phyloP scores from a whole-genome alignment of 208 protist species.

The Wallacemonas sp. region DNA sequence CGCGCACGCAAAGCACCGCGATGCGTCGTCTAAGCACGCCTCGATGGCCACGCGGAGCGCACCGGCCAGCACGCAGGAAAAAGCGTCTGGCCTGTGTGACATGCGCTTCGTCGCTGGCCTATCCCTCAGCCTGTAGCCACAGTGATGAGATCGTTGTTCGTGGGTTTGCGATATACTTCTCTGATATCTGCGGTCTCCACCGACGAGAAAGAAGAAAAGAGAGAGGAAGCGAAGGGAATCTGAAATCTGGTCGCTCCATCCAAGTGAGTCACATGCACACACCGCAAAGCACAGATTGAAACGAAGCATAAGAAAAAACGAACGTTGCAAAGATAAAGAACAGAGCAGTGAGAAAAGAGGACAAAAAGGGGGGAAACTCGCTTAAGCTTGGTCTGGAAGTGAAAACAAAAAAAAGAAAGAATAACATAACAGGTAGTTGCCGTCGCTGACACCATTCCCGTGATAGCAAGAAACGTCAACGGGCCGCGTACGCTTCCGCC shows the following conservation, averaged over 20 bases:
- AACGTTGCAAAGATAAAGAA: neutral
- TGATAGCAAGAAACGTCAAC: too few relatives aligned
- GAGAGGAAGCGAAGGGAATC: neutral
- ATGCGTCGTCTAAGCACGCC: too few relatives aligned
- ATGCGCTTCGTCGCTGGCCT: too few relatives aligned
- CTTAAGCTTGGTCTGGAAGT: neutral
- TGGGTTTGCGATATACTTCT: too few relatives aligned
- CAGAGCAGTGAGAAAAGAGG: slow-evolving; percentile 11
- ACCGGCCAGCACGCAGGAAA: too few relatives aligned
- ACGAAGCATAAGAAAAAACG: slow-evolving; percentile 12
- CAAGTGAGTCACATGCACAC: neutral
- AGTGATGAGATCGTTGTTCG: too few relatives aligned
- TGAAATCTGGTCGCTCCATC: neutral
- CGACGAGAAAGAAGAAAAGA: neutral
- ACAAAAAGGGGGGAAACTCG: neutral
- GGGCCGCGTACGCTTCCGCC: neutral
- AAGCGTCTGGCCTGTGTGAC: too few relatives aligned
- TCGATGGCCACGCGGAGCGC: too few relatives aligned
- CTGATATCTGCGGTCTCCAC: neutral
- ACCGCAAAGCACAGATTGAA: slow-evolving; percentile 2
- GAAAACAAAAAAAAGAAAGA: slow-evolving; percentile 13
- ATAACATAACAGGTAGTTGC: slow-evolving; percentile 6
- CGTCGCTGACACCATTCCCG: too few relatives aligned
- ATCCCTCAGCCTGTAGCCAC: too few relatives aligned
- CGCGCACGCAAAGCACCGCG: too few relatives aligned